phyloP scores from a whole-genome alignment of 75 land plant genomes.

The Selaginella moellendorffii region DNA sequence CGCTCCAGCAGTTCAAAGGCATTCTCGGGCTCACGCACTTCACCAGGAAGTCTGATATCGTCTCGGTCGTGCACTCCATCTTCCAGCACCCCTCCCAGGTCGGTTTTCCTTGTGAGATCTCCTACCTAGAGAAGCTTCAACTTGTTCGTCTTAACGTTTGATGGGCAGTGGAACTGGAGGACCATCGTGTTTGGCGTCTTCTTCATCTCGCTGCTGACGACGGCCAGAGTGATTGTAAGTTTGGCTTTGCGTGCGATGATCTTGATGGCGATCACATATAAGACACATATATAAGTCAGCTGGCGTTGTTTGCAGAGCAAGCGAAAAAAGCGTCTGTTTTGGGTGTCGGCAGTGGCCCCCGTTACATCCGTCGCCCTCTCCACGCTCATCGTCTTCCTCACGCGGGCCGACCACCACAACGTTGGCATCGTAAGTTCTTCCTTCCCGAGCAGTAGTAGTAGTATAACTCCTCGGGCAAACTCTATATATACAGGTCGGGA shows the following conservation, averaged over 20 bases:
- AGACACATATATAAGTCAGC: too few relatives aligned
- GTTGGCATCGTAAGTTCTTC: conserved; percentile 41
- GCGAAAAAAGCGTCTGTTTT: conserved; percentile 44
- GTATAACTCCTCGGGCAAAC: too few relatives aligned
- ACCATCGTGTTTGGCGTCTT: neutral
- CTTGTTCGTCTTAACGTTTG: too few relatives aligned
- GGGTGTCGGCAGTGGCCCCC: conserved; percentile 85
- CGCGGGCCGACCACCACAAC: conserved; percentile 53
- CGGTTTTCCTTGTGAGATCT: neutral
- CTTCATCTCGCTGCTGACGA: neutral
- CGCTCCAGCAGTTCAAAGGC: conserved; percentile 37
- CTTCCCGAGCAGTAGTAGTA: too few relatives aligned
- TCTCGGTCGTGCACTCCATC: conserved; percentile 25
- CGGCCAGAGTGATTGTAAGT: neutral
- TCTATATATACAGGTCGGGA: neutral
- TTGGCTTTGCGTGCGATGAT: neutral
- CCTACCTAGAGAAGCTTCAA: too few relatives aligned
- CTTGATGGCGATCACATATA: neutral
- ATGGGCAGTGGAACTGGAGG: neutral
- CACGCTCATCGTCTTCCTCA: conserved; percentile 49
- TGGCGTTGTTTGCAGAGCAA: conserved; percentile 29
- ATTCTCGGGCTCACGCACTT: conserved; percentile 10
- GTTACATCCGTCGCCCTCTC: conserved; percentile 72
- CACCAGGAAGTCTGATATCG: conserved; percentile 28
- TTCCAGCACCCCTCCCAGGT: neutral